Percentiles rank a stretch among this genome's conserved stretches.
phyloP scores from a whole-genome alignment of 805 yeast species.

The Hanseniaspora mollemarum region DNA sequence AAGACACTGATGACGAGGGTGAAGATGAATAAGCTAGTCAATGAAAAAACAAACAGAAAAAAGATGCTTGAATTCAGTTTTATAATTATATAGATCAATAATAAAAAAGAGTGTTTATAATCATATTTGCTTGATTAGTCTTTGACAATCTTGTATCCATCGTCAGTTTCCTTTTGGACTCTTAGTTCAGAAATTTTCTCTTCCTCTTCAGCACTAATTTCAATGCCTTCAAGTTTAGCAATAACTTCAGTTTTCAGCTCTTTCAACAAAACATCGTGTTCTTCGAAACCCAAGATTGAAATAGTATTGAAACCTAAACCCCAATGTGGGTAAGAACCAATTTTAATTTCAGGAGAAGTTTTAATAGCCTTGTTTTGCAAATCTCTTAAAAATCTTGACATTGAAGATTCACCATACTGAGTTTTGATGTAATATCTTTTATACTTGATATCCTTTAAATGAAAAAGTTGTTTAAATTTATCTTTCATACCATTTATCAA shows the following conservation, averaged over 20 bases:
- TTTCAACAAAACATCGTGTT: slow-evolving; percentile 32
- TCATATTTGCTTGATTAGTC: background rate
- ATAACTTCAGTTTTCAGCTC: slow-evolving; percentile 39
- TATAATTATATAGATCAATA: background rate
- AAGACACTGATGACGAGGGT: slow-evolving; percentile 80
- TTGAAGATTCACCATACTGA: slow-evolving; percentile 45
- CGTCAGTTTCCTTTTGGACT: slow-evolving; percentile 11
- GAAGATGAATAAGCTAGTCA: slow-evolving; percentile 19
- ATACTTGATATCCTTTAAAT: slow-evolving; percentile 29
- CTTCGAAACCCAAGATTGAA: slow-evolving; percentile 54
- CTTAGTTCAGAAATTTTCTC: slow-evolving; percentile 26
- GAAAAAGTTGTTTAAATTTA: slow-evolving; percentile 30
- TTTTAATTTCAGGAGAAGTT: slow-evolving; percentile 38
- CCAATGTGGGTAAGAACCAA: slow-evolving; percentile 80
- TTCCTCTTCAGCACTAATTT: slow-evolving; percentile 50
- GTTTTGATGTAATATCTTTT: slow-evolving; percentile 54
- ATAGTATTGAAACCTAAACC: slow-evolving; percentile 53
- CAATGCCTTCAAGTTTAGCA: slow-evolving; percentile 42
- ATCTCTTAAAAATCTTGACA: slow-evolving; percentile 51
- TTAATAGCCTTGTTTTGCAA: slow-evolving; percentile 37
- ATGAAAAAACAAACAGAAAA: background rate
- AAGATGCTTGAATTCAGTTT: no score
- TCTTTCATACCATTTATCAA: slow-evolving; percentile 40
- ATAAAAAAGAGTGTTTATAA: background rate
- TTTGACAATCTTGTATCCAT: slow-evolving; percentile 12